These are phyloP conservation scores for Claviceps digitariae DNA, from an alignment of 2,329 filamentous ascomycete species.

Conservation along the genomic window DNA sequence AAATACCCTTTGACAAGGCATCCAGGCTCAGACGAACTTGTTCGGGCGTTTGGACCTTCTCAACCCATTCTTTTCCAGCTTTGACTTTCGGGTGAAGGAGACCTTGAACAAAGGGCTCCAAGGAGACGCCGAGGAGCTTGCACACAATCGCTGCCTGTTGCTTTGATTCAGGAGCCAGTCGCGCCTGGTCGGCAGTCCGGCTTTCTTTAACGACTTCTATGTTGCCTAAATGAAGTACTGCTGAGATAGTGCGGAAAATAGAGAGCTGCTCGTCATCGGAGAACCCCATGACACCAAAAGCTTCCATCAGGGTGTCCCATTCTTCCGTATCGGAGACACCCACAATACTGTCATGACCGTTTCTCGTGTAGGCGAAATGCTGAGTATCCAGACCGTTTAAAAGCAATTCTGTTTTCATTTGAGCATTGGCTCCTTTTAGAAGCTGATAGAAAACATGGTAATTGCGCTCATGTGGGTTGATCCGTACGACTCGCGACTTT, in stretches of 20 bases:
- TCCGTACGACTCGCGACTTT: slow-evolving; percentile 89
- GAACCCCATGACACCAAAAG: slow-evolving; percentile 90
- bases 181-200: slow-evolving; percentile 78
- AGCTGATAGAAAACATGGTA: slow-evolving; percentile 98
- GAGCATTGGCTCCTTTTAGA: slow-evolving; percentile 63
- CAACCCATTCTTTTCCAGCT: slow-evolving; percentile 93
- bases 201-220: slow-evolving; percentile 84
- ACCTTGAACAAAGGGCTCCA: slow-evolving; percentile 77
- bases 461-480: slow-evolving; percentile 80
- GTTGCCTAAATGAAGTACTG: slow-evolving; percentile 87
- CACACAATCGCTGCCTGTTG: slow-evolving; percentile 68
- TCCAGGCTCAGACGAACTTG: slow-evolving; percentile 85
- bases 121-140: slow-evolving; percentile 66
- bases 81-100: slow-evolving; percentile 88
- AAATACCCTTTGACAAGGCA: slow-evolving; percentile 91
- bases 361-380: slow-evolving; percentile 82
- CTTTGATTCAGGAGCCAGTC: slow-evolving; percentile 62
- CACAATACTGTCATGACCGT: slow-evolving; percentile 81
- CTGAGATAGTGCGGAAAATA: slow-evolving; percentile 78
- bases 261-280: slow-evolving; percentile 68
- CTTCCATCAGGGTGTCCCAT: slow-evolving; percentile 81
- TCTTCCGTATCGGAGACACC: slow-evolving; percentile 85
- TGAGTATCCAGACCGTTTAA: slow-evolving; percentile 63
- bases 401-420: slow-evolving; percentile 63
- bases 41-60: slow-evolving; percentile 95